Percentiles rank a stretch among this genome's conserved stretches.
phyloP scores from a whole-genome alignment of 805 yeast species.

The Myxozyma nipponensis region DNA sequence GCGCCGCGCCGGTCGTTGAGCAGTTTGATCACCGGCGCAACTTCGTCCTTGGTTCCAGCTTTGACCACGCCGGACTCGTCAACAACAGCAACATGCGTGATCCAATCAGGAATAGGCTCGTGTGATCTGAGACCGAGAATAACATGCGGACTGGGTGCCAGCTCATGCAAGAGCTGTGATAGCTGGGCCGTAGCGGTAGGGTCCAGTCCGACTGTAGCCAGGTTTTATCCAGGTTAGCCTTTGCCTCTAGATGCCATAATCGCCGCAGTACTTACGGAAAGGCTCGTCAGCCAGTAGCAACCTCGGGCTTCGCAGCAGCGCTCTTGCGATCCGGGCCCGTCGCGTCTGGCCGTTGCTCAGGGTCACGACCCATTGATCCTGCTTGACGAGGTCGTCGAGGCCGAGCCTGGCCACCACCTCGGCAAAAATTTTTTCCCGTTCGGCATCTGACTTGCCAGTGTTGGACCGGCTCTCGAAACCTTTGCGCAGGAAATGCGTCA shows the following conservation, averaged over 20 bases:
- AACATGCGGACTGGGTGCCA: conserved; percentile 51
- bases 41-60: conserved; percentile 45
- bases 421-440: conserved; percentile 33
- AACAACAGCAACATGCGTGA: conserved; percentile 64
- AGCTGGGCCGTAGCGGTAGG: conserved; percentile 64
- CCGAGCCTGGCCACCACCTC: conserved; percentile 49
- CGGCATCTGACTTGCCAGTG: conserved; percentile 36
- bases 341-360: conserved; percentile 92
- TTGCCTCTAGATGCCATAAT: no score
- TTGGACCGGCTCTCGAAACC: conserved; percentile 45
- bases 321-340: conserved; percentile 79
- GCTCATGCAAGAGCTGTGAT: conserved; percentile 47
- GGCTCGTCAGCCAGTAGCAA: conserved; percentile 83
- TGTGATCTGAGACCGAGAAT: conserved; percentile 74
- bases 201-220: conserved; percentile 63
- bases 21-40: conserved; percentile 30
- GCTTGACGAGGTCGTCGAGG: conserved; percentile 48
- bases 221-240: no score
- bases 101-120: conserved; percentile 76
- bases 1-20: conserved; percentile 8
- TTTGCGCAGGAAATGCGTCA: conserved; percentile 53
- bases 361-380: conserved; percentile 73
- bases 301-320: conserved; percentile 61
- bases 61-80: conserved; percentile 50
- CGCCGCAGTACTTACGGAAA: conserved; percentile 41